Evolutionary conservation across 495 filamentous ascomycete genomes (phyloP).

Genomic region (Neurospora cerealis): DNA sequence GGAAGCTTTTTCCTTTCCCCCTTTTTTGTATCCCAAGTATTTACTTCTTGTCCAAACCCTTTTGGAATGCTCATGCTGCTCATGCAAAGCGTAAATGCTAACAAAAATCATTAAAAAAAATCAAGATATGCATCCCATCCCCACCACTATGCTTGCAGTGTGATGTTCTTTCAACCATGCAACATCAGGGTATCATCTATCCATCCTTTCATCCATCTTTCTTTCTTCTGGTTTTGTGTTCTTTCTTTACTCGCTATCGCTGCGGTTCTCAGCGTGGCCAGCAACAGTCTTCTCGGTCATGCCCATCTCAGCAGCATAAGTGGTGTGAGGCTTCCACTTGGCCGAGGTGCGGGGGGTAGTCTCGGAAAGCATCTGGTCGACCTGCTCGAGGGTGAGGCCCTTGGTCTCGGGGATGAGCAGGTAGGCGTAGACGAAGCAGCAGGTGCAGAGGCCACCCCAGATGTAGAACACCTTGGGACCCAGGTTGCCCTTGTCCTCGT

Average conservation of each 20-base stretch:
- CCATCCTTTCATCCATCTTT: not conserved
- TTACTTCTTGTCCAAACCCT: too few species aligned
- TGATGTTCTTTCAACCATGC: not conserved
- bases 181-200: not conserved
- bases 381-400: conserved; percentile 80
- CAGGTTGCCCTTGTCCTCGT: conserved; percentile 57
- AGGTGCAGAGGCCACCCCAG: conserved; percentile 58
- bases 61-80: not conserved
- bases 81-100: not conserved
- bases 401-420: conserved; percentile 78
- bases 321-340: conserved; percentile 61
- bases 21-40: not conserved
- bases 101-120: not conserved
- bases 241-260: conserved; percentile 1
- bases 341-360: conserved; percentile 54
- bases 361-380: conserved; percentile 82
- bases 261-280: conserved; percentile 14
- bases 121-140: not conserved
- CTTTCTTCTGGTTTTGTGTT: not conserved
- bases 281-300: conserved; percentile 10
- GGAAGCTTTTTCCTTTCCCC: not conserved
- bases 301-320: conserved; percentile 42
- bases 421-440: conserved; percentile 60
- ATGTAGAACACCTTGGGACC: conserved; percentile 67
- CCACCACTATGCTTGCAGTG: not conserved